Percentiles rank a stretch among this genome's conserved stretches.
phyloP scores from a whole-genome alignment of 768 basidiomycete species.

The Leccinum variicolor region DNA sequence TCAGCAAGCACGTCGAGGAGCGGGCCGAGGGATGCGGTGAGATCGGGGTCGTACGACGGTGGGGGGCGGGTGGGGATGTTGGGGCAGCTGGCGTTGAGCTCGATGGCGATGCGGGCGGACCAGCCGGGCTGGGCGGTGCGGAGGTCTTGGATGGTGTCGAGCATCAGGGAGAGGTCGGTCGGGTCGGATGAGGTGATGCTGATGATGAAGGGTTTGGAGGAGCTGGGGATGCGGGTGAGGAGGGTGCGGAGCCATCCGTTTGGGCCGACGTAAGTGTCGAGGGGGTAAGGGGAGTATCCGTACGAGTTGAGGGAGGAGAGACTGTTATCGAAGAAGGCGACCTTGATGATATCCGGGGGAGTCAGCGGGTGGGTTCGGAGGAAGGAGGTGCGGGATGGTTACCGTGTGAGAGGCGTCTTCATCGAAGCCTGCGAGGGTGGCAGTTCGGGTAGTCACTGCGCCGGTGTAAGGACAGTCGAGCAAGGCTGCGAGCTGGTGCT shows the following conservation, averaged over 20 bases:
- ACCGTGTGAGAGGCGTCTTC: conserved; percentile 66
- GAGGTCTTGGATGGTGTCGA: conserved; percentile 57
- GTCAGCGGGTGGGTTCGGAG: not conserved
- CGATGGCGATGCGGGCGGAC: conserved; percentile 57
- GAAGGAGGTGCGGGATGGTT: not conserved
- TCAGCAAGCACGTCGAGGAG: conserved; percentile 55
- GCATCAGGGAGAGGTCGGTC: conserved; percentile 49
- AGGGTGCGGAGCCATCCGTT: conserved; percentile 50
- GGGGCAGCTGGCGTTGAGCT: conserved; percentile 84
- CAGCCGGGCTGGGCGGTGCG: conserved; percentile 36
- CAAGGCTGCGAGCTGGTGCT: conserved; percentile 61
- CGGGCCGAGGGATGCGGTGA: conserved; percentile 41
- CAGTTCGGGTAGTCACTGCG: conserved; percentile 79
- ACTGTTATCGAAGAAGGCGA: conserved; percentile 50
- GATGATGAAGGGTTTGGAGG: conserved; percentile 70
- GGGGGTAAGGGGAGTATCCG: conserved; percentile 76
- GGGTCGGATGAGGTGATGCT: conserved; percentile 68
- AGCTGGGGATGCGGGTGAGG: conserved; percentile 31
- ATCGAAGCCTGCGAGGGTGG: conserved; percentile 65
- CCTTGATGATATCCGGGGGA: conserved; percentile 38
- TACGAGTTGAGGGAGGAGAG: conserved; percentile 78
- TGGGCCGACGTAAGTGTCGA: conserved; percentile 53
- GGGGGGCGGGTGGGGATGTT: conserved; percentile 66
- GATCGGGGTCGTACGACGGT: conserved; percentile 60
- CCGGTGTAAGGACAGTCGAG: conserved; percentile 68